Evolutionary conservation across 805 yeast genomes (phyloP).

Genomic region (Monosporozyma yasuniensis): DNA sequence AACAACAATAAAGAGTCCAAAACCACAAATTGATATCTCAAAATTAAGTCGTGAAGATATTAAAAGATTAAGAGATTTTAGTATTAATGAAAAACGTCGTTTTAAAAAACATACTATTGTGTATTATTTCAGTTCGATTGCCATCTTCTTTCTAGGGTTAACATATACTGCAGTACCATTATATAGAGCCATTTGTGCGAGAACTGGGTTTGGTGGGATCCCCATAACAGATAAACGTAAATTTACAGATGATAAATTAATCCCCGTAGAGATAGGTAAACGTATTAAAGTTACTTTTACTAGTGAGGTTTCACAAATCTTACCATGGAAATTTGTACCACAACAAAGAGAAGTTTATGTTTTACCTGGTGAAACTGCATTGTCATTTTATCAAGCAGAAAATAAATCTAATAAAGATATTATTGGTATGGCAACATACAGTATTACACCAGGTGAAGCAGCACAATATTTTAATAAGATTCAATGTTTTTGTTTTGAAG

Average conservation of each 20-base stretch:
- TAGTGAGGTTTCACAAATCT: constrained; percentile 78
- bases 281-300: constrained; percentile 81
- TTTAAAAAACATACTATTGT: constrained; percentile 46
- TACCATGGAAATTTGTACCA: constrained; percentile 94
- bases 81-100: constrained; percentile 19
- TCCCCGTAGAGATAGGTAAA: constrained; percentile 79
- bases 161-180: constrained; percentile 89
- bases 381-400: constrained; percentile 90
- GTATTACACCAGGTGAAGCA: constrained; percentile 92
- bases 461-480: constrained; percentile 95
- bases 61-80: constrained; percentile 14
- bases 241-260: constrained; percentile 78
- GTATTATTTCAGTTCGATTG: constrained; percentile 60
- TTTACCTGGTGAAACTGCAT: constrained; percentile 95
- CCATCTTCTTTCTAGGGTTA: constrained; percentile 61
- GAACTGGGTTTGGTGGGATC: constrained; percentile 94
- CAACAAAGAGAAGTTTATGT: constrained; percentile 89
- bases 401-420: constrained; percentile 80
- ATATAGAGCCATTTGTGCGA: constrained; percentile 82
- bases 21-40: constrained; percentile 10
- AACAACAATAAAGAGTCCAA: not conserved
- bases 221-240: constrained; percentile 78
- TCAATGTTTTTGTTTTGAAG: constrained; percentile 97
- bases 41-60: constrained; percentile 24
- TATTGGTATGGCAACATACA: constrained; percentile 97